Base-by-base conservation (phyloP, 176 grass and related monocot genomes). In the Oryza nivara region DNA sequence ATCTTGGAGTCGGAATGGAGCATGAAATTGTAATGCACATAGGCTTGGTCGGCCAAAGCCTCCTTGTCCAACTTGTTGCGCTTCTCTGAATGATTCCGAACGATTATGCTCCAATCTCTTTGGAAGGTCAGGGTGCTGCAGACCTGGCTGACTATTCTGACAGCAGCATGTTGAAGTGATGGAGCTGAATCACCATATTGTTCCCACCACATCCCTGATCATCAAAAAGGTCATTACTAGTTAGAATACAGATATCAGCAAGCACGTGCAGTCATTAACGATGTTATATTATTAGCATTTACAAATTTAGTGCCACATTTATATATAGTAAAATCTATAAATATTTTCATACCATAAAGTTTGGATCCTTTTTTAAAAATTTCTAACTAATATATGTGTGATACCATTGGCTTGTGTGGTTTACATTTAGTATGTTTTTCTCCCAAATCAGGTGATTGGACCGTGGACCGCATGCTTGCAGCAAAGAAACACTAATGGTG, bases 201-300 rank as follows among this genome's bases (percentile, higher is more conserved):
- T 86, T 98, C 93, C 96, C 96, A 95, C 93, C 96, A 98, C 86
- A 95, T 98, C 35, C 96, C 93, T 98, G 65, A 49, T 44, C 17
- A 80, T 66, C 13, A 61, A 43, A 36, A 73, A 60, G 48, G 66
- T 65, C 38, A 49, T 52, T 61, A 22, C 19, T 63, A 63, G 20
- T 63, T 9, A 82, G 68, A 70, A 54, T 58, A 82, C 19, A 63
- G 2, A 10, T 2, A 0, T 23, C n/a, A 63, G 22, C 58, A 63
- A 23, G 58, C 58, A 22, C 4, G 3, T 63, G 58, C 20, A 10
- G 2, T 63, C 9, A 22, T 58, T 6, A 20, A 20, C 52, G 9
- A 58, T 58, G 17, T 58, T 58, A 6, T 52, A 52, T 16, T 0
- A 52, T 52, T 51, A 52, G 4, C 48, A 51, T 15, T 14, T 51